Evolutionary conservation across 2,329 filamentous ascomycete species (phyloP).

Genomic region (Curvularia verruculosa): DNA sequence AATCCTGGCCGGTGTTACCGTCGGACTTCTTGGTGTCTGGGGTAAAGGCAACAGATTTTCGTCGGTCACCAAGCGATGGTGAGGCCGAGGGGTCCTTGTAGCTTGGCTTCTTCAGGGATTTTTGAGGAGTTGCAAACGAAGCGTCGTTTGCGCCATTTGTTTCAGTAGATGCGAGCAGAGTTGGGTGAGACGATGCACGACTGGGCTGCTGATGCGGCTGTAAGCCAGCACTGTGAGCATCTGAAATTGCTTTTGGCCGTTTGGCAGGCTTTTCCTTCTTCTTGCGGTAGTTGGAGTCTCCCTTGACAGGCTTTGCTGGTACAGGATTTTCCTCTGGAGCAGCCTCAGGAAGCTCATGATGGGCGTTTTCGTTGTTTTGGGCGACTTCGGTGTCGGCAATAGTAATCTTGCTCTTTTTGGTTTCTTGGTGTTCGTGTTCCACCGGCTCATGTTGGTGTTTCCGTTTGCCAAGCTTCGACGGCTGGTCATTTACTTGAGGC

Average conservation of each 20-base stretch:
- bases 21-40: conserved; percentile 66
- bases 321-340: conserved; percentile 13
- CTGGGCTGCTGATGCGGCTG: conserved; percentile 14
- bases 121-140: conserved; percentile 26
- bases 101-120: conserved; percentile 18
- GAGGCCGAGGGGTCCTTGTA: conserved; percentile 31
- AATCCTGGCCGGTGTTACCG: conserved; percentile 59
- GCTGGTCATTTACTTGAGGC: conserved; percentile 32
- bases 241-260: conserved; percentile 24
- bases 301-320: conserved; percentile 27
- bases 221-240: conserved; percentile 9
- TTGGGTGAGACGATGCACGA: conserved; percentile 21
- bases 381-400: conserved; percentile 9
- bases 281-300: conserved; percentile 47
- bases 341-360: background rate
- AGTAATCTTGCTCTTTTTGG: conserved; percentile 37
- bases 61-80: conserved; percentile 38
- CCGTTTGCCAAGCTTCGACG: conserved; percentile 46
- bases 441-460: conserved; percentile 40
- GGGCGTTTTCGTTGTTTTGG: conserved; percentile 9
- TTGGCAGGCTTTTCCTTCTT: conserved; percentile 35
- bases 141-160: conserved; percentile 20
- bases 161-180: conserved; percentile 43
- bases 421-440: conserved; percentile 29
- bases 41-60: conserved; percentile 69